Evolutionary conservation across 192 early-diverging fungal species (phyloP).

Genomic region (Coemansia erecta): DNA sequence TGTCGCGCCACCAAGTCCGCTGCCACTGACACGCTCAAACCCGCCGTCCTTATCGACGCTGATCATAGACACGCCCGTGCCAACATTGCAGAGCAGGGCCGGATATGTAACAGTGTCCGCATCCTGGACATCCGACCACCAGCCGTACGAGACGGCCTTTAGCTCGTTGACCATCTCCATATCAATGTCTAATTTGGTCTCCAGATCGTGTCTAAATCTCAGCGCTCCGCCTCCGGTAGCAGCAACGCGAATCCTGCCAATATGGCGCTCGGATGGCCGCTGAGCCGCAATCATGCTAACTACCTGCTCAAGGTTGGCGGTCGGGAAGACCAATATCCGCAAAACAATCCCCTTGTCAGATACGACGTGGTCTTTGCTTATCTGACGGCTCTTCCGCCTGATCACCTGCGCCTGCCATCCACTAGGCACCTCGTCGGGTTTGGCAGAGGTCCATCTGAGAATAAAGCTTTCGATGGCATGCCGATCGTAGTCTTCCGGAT

Average conservation of each 20-base stretch:
- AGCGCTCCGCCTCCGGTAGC: slow-evolving; percentile 43
- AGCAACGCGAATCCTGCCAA: slow-evolving; percentile 7
- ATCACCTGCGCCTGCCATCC: slow-evolving; percentile 4
- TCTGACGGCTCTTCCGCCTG: not conserved
- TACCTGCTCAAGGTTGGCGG: slow-evolving; percentile 15
- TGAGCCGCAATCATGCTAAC: slow-evolving; percentile 6
- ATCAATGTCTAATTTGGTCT: slow-evolving; percentile 14
- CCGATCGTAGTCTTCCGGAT: not conserved
- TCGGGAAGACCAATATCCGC: slow-evolving; percentile 11
- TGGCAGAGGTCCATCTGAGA: not conserved
- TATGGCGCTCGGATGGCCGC: not conserved
- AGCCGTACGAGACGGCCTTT: slow-evolving; percentile 19
- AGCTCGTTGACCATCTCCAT: slow-evolving; percentile 33
- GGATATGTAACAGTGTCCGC: slow-evolving; percentile 7
- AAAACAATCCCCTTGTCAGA: too few relatives aligned
- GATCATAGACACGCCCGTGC: slow-evolving; percentile 46
- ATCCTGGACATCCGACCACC: slow-evolving; percentile 6
- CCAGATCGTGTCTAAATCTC: slow-evolving; percentile 16
- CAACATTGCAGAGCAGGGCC: slow-evolving; percentile 40
- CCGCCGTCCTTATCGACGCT: slow-evolving; percentile 9
- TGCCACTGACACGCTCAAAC: slow-evolving; percentile 44
- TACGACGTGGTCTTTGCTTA: too few relatives aligned
- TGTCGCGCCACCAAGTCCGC: slow-evolving; percentile 45
- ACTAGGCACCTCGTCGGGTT: not conserved
- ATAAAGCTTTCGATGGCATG: slow-evolving; percentile 2